Conservation (phyloP, 202 grass and related monocot genomes). For the Elaeis oleifera region DNA sequence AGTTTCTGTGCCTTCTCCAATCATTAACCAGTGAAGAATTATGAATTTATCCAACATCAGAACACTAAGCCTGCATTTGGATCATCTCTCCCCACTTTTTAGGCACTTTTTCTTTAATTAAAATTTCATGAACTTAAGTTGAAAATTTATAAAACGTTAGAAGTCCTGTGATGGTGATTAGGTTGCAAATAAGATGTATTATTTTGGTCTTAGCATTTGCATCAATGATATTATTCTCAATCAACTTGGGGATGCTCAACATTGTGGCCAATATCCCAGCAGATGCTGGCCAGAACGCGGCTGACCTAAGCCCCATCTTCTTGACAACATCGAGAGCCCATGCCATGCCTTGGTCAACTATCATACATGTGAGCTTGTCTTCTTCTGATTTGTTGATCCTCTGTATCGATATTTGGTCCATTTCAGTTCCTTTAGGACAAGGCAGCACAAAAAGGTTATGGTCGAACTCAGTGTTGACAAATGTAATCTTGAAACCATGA, state of each 20-base stretch:
- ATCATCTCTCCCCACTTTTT: too few species aligned
- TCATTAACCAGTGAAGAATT: too few species aligned
- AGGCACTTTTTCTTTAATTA: too few species aligned
- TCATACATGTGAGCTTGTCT: slow-evolving; percentile 40
- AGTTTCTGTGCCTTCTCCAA: too few species aligned
- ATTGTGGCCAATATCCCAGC: slow-evolving; percentile 16
- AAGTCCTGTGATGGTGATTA: too few species aligned
- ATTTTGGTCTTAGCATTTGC: slow-evolving; percentile 27
- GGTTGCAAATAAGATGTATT: not conserved
- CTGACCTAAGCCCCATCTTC: slow-evolving; percentile 2
- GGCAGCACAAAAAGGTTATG: slow-evolving; percentile 33
- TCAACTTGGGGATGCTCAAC: slow-evolving; percentile 21
- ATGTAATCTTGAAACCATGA: slow-evolving; percentile 42
- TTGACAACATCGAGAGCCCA: slow-evolving; percentile 39
- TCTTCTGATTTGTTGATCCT: not conserved
- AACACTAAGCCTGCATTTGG: too few species aligned
- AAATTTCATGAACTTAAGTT: too few species aligned
- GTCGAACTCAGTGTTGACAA: slow-evolving; percentile 59
- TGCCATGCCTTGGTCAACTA: slow-evolving; percentile 32
- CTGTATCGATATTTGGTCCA: slow-evolving; percentile 25
- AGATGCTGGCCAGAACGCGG: slow-evolving; percentile 26
- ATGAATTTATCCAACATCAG: too few species aligned
- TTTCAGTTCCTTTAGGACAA: not conserved
- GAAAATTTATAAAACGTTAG: too few species aligned
- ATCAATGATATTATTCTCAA: slow-evolving; percentile 30